Evolutionary conservation across 306 rosid genomes (phyloP), one percentile per base, ranked within the genome.

Genomic region (Delonix regia): DNA sequence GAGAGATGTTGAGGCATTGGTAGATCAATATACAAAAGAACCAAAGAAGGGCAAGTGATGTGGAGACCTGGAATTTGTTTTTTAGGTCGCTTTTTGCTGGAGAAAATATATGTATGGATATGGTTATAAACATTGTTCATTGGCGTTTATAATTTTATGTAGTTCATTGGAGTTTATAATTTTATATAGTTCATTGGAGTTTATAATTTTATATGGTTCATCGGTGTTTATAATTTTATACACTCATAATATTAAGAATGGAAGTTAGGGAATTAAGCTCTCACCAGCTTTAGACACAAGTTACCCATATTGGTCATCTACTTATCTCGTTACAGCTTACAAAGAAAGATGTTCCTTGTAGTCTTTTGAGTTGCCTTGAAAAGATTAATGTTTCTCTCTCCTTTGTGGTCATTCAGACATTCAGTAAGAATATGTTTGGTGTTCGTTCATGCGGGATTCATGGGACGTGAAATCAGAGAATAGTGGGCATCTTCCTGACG

Each of bases 1-100:
- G 91, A 89, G 84, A 80, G 94, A 89, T 77, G 87, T 87, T 16
- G 90, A 87, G 38, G 87, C 81, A 44, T 74, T 89, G 51, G 82
- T 87, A 42, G 86, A 71, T 66, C 78, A 86, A 25, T 87, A 86
- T 41, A 77, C 76, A 0, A 85, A 76, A 67, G 89, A 83, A 74
- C 89, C 89, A 47, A 87, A 89, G 83, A 89, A 89, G 88, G 73
- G 85, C 65, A 86, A 80, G 80, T 82, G 76, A 82, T 64, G 30
- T 42, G 47, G 77, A 52, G 74, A 10, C 53, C 47, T 27, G 41
- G 33, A 24, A 69, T 72, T 60, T n/a, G 74, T 34, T 77, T 49
- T 42, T 22, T 19, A 44, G 39, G 30, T 66, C 28, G 49, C 75
- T 11, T 67, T 82, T 78, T 71, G 71, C 55, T 38, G 47, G 79